Conservation (phyloP, 306 rosid species). For the Casuarina cunninghamiana region DNA sequence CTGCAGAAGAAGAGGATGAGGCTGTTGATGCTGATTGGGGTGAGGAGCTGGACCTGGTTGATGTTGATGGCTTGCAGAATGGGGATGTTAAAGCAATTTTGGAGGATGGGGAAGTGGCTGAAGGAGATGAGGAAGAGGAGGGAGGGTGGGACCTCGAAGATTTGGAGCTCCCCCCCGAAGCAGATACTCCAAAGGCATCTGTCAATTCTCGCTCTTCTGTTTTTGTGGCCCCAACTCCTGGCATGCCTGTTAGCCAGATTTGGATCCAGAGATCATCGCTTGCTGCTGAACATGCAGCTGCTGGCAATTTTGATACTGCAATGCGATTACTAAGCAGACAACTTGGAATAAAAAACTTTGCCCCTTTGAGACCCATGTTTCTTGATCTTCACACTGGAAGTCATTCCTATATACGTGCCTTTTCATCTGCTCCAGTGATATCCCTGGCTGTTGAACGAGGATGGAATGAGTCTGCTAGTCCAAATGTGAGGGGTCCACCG, state of each 20-base stretch:
- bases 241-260: constrained; percentile 88
- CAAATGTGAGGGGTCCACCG: constrained; percentile 80
- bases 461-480: constrained; percentile 75
- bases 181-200: constrained; percentile 74
- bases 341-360: constrained; percentile 83
- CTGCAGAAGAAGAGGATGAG: constrained; percentile 68
- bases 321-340: constrained; percentile 87
- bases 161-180: constrained; percentile 80
- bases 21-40: constrained; percentile 76
- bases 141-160: constrained; percentile 96
- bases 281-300: constrained; percentile 97
- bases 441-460: constrained; percentile 85
- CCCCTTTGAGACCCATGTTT: constrained; percentile 69
- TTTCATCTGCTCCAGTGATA: constrained; percentile 74
- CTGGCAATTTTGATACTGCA: constrained; percentile 90
- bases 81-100: constrained; percentile 61
- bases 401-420: constrained; percentile 72
- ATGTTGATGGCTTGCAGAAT: constrained; percentile 61
- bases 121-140: constrained; percentile 74
- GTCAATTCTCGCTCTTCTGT: constrained; percentile 50
- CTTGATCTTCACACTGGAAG: constrained; percentile 81
- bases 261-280: constrained; percentile 90
- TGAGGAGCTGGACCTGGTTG: constrained; percentile 76
- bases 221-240: constrained; percentile 85
- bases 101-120: constrained; percentile 63